These are phyloP conservation scores for Clitopilus hobsonii DNA, from an alignment of 768 basidiomycete genomes.

Conservation along the genomic window DNA sequence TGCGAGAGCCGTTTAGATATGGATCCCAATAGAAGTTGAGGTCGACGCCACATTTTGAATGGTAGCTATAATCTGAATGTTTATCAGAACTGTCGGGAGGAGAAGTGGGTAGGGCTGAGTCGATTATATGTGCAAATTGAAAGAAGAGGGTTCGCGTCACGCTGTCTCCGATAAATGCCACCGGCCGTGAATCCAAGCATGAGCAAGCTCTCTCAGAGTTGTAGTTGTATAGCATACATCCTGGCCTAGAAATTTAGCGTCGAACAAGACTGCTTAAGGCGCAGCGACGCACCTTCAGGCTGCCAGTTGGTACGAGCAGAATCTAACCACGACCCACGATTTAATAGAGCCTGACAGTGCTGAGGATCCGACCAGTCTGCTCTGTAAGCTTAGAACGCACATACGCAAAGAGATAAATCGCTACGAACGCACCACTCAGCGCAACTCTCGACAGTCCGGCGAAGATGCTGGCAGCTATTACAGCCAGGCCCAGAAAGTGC, in stretches of 20 bases:
- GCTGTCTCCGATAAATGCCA: constrained; percentile 85
- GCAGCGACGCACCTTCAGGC: constrained; percentile 60
- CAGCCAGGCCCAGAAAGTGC: constrained; percentile 33
- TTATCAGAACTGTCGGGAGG: constrained; percentile 56
- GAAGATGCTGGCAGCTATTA: constrained; percentile 29
- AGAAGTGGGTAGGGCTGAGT: constrained; percentile 46
- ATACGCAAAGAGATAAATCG: neutral
- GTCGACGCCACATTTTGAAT: constrained; percentile 38
- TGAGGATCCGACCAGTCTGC: constrained; percentile 69
- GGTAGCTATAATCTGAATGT: constrained; percentile 59
- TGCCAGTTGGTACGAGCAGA: constrained; percentile 71
- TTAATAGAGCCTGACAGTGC: constrained; percentile 69
- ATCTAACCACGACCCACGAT: constrained; percentile 78
- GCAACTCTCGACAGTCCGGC: constrained; percentile 35
- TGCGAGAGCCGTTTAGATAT: constrained; percentile 68
- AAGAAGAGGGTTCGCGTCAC: constrained; percentile 79
- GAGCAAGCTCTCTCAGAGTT: constrained; percentile 42
- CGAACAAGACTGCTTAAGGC: constrained; percentile 2
- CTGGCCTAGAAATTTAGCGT: constrained; percentile 29
- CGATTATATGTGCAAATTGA: constrained; percentile 58
- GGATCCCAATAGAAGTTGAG: constrained; percentile 83
- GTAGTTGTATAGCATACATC: constrained; percentile 77
- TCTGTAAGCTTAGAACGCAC: neutral
- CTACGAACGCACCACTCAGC: constrained; percentile 15
- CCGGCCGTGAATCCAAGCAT: constrained; percentile 54